Conservation (phyloP, 1,284 basidiomycete genomes). For the Cryptococcus floricola region DNA sequence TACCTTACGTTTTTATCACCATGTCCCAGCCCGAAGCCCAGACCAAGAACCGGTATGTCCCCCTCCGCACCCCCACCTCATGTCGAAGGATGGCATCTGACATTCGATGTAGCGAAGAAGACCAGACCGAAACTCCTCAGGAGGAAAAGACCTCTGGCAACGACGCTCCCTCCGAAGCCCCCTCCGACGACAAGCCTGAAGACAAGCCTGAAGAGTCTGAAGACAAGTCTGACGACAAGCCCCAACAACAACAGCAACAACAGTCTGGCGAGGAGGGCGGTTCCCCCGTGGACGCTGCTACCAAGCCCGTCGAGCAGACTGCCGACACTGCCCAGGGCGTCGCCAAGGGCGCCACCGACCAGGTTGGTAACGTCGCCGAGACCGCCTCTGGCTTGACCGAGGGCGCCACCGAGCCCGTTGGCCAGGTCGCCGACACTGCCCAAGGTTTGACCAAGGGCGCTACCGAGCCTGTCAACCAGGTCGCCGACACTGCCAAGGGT, state of each 20-base stretch:
- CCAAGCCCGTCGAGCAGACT: background rate
- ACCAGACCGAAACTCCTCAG: background rate
- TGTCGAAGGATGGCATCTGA: background rate
- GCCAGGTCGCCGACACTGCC: background rate
- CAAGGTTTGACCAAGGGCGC: background rate
- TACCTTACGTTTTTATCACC: constrained; percentile 3
- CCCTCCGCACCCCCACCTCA: background rate
- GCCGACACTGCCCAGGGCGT: background rate
- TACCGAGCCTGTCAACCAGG: background rate
- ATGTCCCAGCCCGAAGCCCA: constrained; percentile 2
- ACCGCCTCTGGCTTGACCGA: background rate
- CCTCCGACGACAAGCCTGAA: background rate
- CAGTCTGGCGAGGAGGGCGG: background rate
- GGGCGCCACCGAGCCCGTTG: background rate
- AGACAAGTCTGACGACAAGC: background rate
- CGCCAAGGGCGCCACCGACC: background rate
- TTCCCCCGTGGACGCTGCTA: background rate
- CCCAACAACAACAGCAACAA: background rate
- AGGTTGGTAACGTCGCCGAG: background rate
- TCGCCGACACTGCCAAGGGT: background rate
- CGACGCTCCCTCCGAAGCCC: background rate
- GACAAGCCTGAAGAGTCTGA: background rate
- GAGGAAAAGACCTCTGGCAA: constrained; percentile 1
- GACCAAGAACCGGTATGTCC: background rate
- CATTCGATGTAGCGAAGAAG: background rate